Conservation (phyloP, 768 basidiomycete species). For the Phaffia australis region DNA sequence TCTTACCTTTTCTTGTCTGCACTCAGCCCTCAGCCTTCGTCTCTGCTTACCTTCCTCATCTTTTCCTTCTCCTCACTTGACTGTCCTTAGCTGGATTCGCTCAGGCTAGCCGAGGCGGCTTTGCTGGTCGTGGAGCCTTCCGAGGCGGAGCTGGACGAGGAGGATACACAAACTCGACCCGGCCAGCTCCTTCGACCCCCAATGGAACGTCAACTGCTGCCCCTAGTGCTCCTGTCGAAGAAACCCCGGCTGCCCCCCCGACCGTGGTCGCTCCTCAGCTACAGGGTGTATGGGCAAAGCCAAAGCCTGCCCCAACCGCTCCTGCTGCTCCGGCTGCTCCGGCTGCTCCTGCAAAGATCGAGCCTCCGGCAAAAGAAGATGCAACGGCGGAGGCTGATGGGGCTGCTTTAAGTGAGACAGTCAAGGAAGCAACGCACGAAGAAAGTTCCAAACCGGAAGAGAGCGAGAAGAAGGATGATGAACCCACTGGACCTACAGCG, state of each 20-base stretch:
- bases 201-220: constrained; percentile 2
- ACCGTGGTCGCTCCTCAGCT: constrained; percentile 24
- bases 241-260: constrained; percentile 9
- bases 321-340: constrained; percentile 27
- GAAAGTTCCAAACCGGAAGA: constrained; percentile 4
- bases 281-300: constrained; percentile 28
- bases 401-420: neutral
- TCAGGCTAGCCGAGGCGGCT: constrained; percentile 30
- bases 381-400: neutral
- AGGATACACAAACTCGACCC: constrained; percentile 5
- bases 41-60: neutral
- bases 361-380: neutral
- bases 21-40: too few relatives aligned
- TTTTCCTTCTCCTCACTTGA: neutral
- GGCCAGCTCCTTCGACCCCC: constrained; percentile 1
- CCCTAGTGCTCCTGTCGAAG: neutral
- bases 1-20: neutral
- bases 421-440: neutral
- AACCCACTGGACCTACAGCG: constrained; percentile 9
- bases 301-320: constrained; percentile 25
- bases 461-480: constrained; percentile 13
- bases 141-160: constrained; percentile 19
- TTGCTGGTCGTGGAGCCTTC: constrained; percentile 26
- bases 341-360: constrained; percentile 18
- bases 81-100: neutral